Evolutionary conservation across 768 basidiomycete species (phyloP), one percentile per base, ranked within the genome.

Genomic region (Paxillus involutus): DNA sequence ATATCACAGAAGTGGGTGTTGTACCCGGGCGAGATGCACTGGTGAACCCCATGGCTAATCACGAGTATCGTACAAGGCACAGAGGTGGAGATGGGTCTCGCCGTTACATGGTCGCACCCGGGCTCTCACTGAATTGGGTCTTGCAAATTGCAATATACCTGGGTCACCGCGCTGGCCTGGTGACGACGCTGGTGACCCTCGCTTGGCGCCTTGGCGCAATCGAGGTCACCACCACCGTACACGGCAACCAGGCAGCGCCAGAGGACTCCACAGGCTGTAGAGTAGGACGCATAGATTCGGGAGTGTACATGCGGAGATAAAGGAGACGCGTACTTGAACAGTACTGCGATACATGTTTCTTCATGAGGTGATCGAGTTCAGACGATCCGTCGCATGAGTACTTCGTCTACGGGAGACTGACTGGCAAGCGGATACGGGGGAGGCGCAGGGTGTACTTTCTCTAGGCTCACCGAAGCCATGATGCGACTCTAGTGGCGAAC

Each of bases 361-460:
- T 63, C 80, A 85, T 82, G 42, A 84, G 54, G 48, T 76, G 67
- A 4, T 77, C 74, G 8, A 86, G 72, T 59, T 86, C 85, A 2
- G 73, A 72, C 13, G 79, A 72, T 6, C 81, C 83, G 51, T 85
- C 84, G 63, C 85, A 87, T 0, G 80, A 80, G 63, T 85, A 81
- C 51, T 71, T 67, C 11, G 73, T 21, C 21, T 21, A 21, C 21
- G 3, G 21, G 21, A 21, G 21, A 21, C 21, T 21, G 21, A 21
- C 21, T 3, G 21, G 21, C 21, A 21, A 21, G 21, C 21, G 21
- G 2, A 21, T 21, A 21, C 21, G 58, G 29, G n/a, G 58, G 54
- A 44, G 60, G 60, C 21, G n/a, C n/a, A 19, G 39, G 48, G 24
- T 35, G 42, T 24, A 42, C 50, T 9, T 44, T 51, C 21, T 36